Percentiles rank a stretch among this genome's conserved stretches.
phyloP scores from a whole-genome alignment of 768 basidiomycete species.

The Boletellus emodensis region DNA sequence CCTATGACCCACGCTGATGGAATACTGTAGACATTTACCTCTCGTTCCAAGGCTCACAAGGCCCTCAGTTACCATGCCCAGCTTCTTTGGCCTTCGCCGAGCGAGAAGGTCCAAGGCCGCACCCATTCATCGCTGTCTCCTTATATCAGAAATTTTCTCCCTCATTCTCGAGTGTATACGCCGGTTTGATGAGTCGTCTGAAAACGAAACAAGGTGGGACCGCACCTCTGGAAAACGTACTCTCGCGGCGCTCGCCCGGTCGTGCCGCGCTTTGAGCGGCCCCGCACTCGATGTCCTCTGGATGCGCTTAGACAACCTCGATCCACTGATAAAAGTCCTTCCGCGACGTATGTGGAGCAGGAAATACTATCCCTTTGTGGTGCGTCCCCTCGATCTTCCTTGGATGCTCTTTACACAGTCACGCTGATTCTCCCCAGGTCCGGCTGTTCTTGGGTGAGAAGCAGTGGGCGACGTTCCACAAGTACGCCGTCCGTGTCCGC shows the following conservation, averaged over 20 bases:
- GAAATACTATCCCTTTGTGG: conserved; percentile 18
- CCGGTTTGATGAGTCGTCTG: conserved; percentile 19
- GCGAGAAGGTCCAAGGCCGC: background rate
- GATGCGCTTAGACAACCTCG: conserved; percentile 27
- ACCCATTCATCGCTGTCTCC: conserved; percentile 20
- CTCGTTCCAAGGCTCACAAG: background rate
- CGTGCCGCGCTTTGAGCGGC: conserved; percentile 21
- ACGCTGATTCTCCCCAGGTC: conserved; percentile 6
- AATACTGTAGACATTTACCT: background rate
- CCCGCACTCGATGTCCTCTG: conserved; percentile 27
- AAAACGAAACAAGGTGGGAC: conserved; percentile 13
- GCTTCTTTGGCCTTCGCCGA: background rate
- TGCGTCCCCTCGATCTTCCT: conserved; percentile 5
- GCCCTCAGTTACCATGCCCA: background rate
- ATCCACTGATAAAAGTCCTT: conserved; percentile 24
- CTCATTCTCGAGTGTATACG: conserved; percentile 22
- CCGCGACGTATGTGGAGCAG: conserved; percentile 26
- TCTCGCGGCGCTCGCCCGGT: conserved; percentile 26
- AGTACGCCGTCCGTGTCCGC: conserved; percentile 24
- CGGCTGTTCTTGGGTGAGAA: conserved; percentile 25
- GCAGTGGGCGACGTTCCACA: conserved; percentile 24
- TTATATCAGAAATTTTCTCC: conserved; percentile 19
- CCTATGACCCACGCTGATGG: background rate
- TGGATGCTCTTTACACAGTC: background rate
- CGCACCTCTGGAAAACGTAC: conserved; percentile 17